Evolutionary conservation across 2,329 filamentous ascomycete genomes (phyloP), one percentile per base, ranked within the genome.

Genomic region (Orbilia quercus): DNA sequence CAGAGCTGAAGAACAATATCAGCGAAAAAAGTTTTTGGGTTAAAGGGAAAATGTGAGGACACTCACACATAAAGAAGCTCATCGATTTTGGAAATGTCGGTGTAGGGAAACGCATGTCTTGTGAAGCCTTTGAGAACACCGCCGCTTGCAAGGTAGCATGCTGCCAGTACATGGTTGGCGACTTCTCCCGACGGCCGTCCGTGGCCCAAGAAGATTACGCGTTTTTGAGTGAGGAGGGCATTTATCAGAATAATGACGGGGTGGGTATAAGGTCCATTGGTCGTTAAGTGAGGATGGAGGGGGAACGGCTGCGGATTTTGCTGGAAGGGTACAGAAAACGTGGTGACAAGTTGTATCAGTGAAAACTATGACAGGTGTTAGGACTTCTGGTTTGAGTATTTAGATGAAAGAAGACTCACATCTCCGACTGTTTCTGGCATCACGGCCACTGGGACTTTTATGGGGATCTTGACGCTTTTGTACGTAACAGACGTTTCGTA

Each of bases 361-460:
- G 93, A 98, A 79, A 99, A 99, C 82, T 78, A 63, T 16, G n/a
- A 18, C 12, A 58, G 50, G 48, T 16, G 50, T 77, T 55, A 75
- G 67, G 51, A 12, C 36, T 12, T 7, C 20, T 36, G 47, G 44
- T 62, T 40, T 47, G 34, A 16, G 16, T 51, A 11, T 14, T 31
- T 45, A 45, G 25, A 48, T 23, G 47, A 34, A 7, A 54, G 36
- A 36, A 51, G 40, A 38, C 69, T 44, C 67, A 78, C 77, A 75
- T 99, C 95, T 74, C 95, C 95, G 14, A 99, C 95, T 0, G 91
- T 97, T 83, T 99, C 95, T 1, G 93, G 91, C 83, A 93, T 94
- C 67, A 96, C 87, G 9, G 95, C 93, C 2, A 94, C 93, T 0
- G 95, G 95, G 6, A 99, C 90, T 82, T 98, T 98, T 82, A 99